phyloP scores from a whole-genome alignment of 2,329 filamentous ascomycete species.

The Penicillium sp. region DNA sequence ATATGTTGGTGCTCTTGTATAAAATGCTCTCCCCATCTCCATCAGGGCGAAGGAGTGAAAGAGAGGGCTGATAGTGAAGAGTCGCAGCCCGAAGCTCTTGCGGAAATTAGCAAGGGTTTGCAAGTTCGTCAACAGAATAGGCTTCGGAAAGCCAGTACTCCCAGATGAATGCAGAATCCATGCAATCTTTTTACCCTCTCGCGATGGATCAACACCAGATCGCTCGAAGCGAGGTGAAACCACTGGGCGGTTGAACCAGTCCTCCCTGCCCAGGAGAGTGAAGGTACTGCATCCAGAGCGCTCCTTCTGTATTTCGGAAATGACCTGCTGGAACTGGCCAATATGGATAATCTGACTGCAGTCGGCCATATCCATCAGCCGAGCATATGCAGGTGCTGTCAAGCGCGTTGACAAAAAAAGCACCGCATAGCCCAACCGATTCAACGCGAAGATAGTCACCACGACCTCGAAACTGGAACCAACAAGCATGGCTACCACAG shows the following conservation, averaged over 20 bases:
- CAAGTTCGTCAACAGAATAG: constrained; percentile 56
- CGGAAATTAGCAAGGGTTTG: constrained; percentile 49
- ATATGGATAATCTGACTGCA: constrained; percentile 27
- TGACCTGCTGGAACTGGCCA: constrained; percentile 22
- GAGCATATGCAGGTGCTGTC: constrained; percentile 49
- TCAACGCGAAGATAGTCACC: constrained; percentile 53
- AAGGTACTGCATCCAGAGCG: constrained; percentile 23
- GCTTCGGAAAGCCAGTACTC: constrained; percentile 60
- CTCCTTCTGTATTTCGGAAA: constrained; percentile 16
- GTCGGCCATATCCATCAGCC: constrained; percentile 45
- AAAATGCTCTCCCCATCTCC: constrained; percentile 52
- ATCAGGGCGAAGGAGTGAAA: constrained; percentile 59
- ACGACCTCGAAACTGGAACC: constrained; percentile 55
- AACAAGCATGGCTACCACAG: constrained; percentile 52
- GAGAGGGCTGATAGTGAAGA: constrained; percentile 54
- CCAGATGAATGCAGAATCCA: constrained; percentile 52
- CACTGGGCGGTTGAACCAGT: constrained; percentile 21
- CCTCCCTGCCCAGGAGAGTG: constrained; percentile 18
- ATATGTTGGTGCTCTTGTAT: constrained; percentile 48
- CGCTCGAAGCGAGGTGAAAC: constrained; percentile 10
- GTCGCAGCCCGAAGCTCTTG: constrained; percentile 45
- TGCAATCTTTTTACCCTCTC: constrained; percentile 36
- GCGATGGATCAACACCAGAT: constrained; percentile 17
- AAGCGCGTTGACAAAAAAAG: constrained; percentile 55
- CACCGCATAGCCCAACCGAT: constrained; percentile 54